These are phyloP conservation scores for Irpex rosettiformis DNA, from an alignment of 1,284 basidiomycete genomes.

Conservation along the genomic window DNA sequence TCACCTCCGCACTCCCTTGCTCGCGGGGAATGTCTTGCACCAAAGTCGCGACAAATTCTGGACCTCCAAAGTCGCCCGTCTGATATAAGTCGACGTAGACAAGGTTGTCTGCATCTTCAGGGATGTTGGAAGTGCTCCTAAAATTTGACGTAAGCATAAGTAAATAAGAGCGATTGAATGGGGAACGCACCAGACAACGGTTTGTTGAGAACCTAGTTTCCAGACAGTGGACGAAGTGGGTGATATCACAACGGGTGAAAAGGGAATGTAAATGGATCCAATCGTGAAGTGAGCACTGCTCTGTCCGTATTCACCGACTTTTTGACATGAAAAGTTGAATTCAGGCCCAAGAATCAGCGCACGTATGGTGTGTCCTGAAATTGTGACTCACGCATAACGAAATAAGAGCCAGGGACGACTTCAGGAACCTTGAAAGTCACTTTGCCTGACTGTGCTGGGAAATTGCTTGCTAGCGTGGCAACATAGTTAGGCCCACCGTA, in stretches of 20 bases:
- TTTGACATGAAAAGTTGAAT: too few species aligned
- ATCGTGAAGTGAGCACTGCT: slow-evolving; percentile 5
- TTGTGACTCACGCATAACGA: slow-evolving; percentile 2
- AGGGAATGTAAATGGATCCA: not conserved
- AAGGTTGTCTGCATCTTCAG: not conserved
- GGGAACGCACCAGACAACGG: not conserved
- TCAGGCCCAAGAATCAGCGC: not conserved
- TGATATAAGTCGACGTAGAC: slow-evolving; percentile 3
- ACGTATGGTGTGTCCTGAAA: not conserved
- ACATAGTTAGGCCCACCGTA: slow-evolving; percentile 1
- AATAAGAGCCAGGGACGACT: slow-evolving; percentile 5
- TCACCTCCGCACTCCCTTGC: not conserved
- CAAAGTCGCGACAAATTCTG: not conserved
- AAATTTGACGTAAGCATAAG: not conserved
- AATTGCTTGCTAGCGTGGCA: not conserved
- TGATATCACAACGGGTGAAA: not conserved
- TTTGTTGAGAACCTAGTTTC: not conserved
- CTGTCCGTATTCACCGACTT: slow-evolving; percentile 5
- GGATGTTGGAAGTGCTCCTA: not conserved
- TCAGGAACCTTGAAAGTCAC: not conserved
- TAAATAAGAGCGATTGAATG: not conserved
- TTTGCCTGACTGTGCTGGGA: not conserved
- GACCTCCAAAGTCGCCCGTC: not conserved
- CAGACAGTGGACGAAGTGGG: slow-evolving; percentile 1
- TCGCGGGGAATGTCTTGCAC: not conserved